Evolutionary conservation across 1,284 basidiomycete species (phyloP).

Genomic region (Coniophora puteana): DNA sequence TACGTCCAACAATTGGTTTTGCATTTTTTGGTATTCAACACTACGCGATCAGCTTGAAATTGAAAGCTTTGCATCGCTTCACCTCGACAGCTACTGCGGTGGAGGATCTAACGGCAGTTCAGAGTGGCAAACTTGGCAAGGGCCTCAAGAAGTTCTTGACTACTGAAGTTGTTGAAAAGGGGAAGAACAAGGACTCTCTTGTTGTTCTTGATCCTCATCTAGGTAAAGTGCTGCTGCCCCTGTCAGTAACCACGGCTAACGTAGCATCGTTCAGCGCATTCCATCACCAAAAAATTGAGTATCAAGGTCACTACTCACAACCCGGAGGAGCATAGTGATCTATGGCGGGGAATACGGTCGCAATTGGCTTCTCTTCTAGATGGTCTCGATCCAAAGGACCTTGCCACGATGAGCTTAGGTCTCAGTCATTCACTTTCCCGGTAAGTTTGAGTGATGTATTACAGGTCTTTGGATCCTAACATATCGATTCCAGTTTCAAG

Average conservation of each 20-base stretch:
- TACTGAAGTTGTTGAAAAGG: conserved; percentile 83
- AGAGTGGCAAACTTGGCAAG: conserved; percentile 92
- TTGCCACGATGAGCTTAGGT: conserved; percentile 97
- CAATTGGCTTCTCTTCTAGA: conserved; percentile 88
- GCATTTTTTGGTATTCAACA: conserved; percentile 7
- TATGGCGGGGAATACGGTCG: conserved; percentile 94
- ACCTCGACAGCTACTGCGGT: conserved; percentile 96
- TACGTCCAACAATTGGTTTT: conserved; percentile 44
- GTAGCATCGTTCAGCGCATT: conserved; percentile 48
- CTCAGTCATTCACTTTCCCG: conserved; percentile 94
- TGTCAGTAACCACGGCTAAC: conserved; percentile 6
- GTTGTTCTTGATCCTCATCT: conserved; percentile 90
- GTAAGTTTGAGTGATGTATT: conserved; percentile 37
- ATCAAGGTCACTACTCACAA: conserved; percentile 71
- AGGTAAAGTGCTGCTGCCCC: conserved; percentile 49
- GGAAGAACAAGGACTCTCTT: conserved; percentile 85
- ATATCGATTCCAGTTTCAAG: conserved; percentile 72
- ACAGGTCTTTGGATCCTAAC: conserved; percentile 7
- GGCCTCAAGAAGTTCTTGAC: conserved; percentile 92
- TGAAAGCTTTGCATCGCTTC: conserved; percentile 95
- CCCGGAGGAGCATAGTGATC: conserved; percentile 53
- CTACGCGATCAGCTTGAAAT: conserved; percentile 67
- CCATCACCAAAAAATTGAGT: conserved; percentile 92
- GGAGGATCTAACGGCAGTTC: conserved; percentile 94
- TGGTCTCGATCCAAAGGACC: conserved; percentile 90